Percentiles rank a stretch among this genome's conserved stretches.
These are phyloP conservation scores for Lactarius sp. DNA, from an alignment of 768 basidiomycete species.

Conservation along the genomic window DNA sequence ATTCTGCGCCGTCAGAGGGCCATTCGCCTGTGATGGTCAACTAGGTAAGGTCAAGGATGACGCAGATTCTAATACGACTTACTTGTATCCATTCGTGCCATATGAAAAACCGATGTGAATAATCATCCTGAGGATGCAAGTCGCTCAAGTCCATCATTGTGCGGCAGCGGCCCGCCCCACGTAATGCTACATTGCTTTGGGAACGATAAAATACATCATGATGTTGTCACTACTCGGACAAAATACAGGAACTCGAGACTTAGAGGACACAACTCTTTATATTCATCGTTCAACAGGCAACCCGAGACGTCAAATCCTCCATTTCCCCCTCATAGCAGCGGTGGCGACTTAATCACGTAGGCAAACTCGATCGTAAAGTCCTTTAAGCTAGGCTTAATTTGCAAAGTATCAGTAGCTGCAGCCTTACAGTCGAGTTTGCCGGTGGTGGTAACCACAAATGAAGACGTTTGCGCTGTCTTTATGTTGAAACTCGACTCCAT, in stretches of 20 bases:
- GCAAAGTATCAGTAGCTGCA: conserved; percentile 38
- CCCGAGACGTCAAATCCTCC: conserved; percentile 47
- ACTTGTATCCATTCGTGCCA: conserved; percentile 91
- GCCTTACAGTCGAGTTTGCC: conserved; percentile 45
- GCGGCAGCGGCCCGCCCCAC: too few species aligned
- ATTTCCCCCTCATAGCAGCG: conserved; percentile 59
- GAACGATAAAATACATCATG: too few species aligned
- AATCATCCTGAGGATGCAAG: conserved; percentile 76
- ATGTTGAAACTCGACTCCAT: conserved; percentile 41
- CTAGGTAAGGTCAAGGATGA: conserved; percentile 4
- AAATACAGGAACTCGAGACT: neutral
- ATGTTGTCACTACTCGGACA: neutral
- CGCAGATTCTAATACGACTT: conserved; percentile 10
- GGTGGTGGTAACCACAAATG: conserved; percentile 60
- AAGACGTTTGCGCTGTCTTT: conserved; percentile 37
- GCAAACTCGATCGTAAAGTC: conserved; percentile 58
- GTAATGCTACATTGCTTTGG: too few species aligned
- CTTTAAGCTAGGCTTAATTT: conserved; percentile 42
- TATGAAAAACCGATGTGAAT: conserved; percentile 78
- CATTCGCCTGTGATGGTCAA: conserved; percentile 52
- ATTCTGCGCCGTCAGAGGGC: conserved; percentile 68
- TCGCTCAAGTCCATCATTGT: conserved; percentile 48
- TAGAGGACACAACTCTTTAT: neutral
- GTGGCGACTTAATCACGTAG: conserved; percentile 62
- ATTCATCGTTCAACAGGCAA: conserved; percentile 43